Conservation (phyloP, 208 protist genomes). For the Leishmania guyanensis region DNA sequence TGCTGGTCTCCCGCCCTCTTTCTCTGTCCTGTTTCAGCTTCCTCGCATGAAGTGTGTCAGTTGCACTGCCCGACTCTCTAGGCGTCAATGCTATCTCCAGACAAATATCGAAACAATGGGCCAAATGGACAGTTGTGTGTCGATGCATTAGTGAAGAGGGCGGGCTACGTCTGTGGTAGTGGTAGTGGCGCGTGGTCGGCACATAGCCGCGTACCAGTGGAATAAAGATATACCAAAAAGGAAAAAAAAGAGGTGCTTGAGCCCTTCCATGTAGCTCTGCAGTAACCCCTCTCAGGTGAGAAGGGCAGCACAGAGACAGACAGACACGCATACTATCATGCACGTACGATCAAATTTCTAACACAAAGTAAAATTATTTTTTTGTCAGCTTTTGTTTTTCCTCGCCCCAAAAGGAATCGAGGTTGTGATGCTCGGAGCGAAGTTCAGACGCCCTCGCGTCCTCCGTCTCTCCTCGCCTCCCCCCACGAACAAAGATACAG, state of each 20-base stretch:
- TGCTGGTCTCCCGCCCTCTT: background rate
- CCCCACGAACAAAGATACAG: background rate
- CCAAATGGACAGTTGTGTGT: background rate
- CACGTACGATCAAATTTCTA: background rate
- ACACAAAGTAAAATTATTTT: background rate
- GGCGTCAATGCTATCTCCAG: background rate
- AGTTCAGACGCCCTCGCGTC: too few species aligned
- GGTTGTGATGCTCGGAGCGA: too few species aligned
- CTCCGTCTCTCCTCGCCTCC: too few species aligned
- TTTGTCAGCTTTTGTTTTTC: too few species aligned
- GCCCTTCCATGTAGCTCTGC: background rate
- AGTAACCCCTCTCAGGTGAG: background rate
- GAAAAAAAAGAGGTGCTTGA: background rate
- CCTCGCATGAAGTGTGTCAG: background rate
- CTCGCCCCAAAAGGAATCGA: too few species aligned
- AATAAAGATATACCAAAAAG: background rate
- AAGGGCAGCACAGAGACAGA: background rate
- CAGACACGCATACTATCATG: background rate
- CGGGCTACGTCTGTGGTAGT: background rate
- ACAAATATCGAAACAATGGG: background rate
- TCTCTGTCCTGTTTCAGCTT: background rate
- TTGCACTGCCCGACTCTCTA: background rate
- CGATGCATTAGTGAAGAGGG: background rate
- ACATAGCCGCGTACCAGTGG: background rate
- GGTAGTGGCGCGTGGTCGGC: background rate